Percentiles rank a stretch among this genome's conserved stretches.
phyloP scores from a whole-genome alignment of 805 yeast genomes.

The Yarrowia porcina region DNA sequence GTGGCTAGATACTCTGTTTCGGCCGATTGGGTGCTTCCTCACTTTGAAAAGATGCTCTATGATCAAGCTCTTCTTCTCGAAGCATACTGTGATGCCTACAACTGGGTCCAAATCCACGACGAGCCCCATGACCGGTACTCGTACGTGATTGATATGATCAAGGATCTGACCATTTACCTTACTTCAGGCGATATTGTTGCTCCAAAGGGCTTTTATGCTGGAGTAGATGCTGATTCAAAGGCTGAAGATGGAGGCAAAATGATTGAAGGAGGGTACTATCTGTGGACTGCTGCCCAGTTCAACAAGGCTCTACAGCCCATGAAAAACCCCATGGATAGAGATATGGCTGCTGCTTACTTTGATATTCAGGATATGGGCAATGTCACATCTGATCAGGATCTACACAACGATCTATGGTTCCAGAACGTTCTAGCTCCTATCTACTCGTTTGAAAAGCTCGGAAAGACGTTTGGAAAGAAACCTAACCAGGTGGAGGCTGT shows the following conservation, averaged over 20 bases:
- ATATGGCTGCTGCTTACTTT: conserved; percentile 39
- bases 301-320: conserved; percentile 32
- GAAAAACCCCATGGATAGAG: conserved; percentile 31
- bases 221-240: conserved; percentile 27
- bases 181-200: conserved; percentile 32
- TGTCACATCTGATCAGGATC: conserved; percentile 38
- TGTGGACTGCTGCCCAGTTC: conserved; percentile 40
- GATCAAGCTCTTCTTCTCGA: conserved; percentile 40
- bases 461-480: conserved; percentile 37
- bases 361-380: conserved; percentile 41
- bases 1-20: conserved; percentile 41
- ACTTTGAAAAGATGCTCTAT: conserved; percentile 41
- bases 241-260: conserved; percentile 19
- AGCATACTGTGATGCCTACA: conserved; percentile 37
- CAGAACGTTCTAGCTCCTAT: conserved; percentile 39
- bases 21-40: conserved; percentile 43
- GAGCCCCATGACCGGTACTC: conserved; percentile 31
- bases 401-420: conserved; percentile 35
- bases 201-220: conserved; percentile 36
- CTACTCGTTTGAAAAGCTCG: conserved; percentile 34
- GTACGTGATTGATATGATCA: not conserved
- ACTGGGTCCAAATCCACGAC: conserved; percentile 30
- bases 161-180: conserved; percentile 33
- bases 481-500: conserved; percentile 31
- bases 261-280: conserved; percentile 31